Percentiles rank a stretch among this genome's conserved stretches.
Conservation (phyloP, 306 rosid genomes). For the Cucumis cinereus region DNA sequence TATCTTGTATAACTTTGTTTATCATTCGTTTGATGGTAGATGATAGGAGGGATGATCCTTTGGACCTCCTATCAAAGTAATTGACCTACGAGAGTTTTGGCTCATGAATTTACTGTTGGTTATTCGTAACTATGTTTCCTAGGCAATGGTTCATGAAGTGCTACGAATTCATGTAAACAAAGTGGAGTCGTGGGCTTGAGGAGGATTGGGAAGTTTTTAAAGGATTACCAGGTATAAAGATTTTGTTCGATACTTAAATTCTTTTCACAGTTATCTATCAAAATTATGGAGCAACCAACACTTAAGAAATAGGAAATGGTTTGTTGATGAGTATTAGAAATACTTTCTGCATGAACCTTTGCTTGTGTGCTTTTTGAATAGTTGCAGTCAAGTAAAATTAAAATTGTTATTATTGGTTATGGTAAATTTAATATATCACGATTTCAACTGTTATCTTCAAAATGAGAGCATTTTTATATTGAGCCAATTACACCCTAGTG, state of each 20-base stretch:
- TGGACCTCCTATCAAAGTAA: background rate
- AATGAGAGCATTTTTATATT: constrained; percentile 46
- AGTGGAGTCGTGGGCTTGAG: constrained; percentile 40
- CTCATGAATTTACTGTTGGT: background rate
- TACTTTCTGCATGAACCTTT: constrained; percentile 1
- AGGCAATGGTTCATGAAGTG: constrained; percentile 94
- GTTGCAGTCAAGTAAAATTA: constrained; percentile 20
- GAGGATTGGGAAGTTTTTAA: constrained; percentile 7
- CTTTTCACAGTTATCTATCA: background rate
- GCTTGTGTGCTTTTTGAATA: constrained; percentile 37
- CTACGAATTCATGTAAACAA: constrained; percentile 84
- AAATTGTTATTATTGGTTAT: no score
- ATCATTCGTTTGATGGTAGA: background rate
- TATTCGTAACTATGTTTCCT: constrained; percentile 5
- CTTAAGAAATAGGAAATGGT: background rate
- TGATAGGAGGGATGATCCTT: background rate
- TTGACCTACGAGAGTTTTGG: background rate
- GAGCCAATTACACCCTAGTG: constrained; percentile 58
- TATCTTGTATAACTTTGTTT: background rate
- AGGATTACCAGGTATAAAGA: background rate
- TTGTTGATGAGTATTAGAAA: background rate
- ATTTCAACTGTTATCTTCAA: constrained; percentile 15
- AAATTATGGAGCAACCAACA: background rate
- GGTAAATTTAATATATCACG: background rate
- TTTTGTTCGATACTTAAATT: background rate